Evolutionary conservation across 2,329 filamentous ascomycete genomes (phyloP), one percentile per base, ranked within the genome.

Genomic region (Coniella vitis): DNA sequence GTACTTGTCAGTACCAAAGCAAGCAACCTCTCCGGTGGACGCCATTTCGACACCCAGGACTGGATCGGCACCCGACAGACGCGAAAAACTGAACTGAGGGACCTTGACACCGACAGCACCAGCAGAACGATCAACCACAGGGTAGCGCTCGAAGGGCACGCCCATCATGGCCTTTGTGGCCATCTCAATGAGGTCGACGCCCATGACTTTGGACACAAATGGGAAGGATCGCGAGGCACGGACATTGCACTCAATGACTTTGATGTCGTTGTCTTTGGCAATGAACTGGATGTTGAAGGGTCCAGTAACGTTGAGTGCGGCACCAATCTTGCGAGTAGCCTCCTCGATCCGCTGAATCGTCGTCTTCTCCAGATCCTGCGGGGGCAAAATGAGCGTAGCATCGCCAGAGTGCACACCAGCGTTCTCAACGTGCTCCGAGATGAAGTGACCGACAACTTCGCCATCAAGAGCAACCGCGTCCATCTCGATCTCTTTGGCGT

Each of bases 261-360:
- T 97, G 75, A 98, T 97, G 58, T 97, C 91, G 65, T 97, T 97
- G 67, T 97, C 90, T 74, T 97, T 97, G 61, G 93, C 93, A 61
- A 98, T 98, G 73, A 98, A 97, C 66, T 98, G 93, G 55, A 98
- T 98, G 71, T 98, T 98, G 79, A 86, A 96, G 19, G 93, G 93
- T 43, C 93, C 93, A 36, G 93, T 97, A 49, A 98, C 86, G 65
- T 97, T 96, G 51, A 97, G 78, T 14, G 93, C 91, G 54, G 86
- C 84, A 57, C 86, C 93, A 59, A 98, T 97, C 78, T 97, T 97
- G 58, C 85, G 79, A 13, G 93, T 97, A 3, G 93, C 93, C 65
- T 96, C 90, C 65, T 91, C 90, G 50, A 98, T 97, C 57, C 91
- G 83, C 53, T 82, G 73, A 45, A 97, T 90, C 0, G 93, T 98